Base-by-base conservation (phyloP, 106 monocot genomes). In the Triglochin maritima region DNA sequence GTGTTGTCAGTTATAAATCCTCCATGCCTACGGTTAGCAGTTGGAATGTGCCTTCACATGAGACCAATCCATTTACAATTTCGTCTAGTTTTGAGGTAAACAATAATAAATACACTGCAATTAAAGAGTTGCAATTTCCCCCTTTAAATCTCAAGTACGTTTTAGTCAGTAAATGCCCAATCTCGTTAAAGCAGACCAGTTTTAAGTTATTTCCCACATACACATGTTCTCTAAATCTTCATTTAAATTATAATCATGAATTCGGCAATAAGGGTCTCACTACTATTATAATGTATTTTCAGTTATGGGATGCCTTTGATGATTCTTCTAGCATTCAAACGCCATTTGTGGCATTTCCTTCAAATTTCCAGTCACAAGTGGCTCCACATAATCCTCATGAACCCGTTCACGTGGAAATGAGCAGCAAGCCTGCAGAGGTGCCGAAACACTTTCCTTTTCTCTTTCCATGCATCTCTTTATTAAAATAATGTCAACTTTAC, bases 91-190 rank as follows among this genome's bases (percentile, higher is more conserved):
- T 44, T 9, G 17, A 16, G 54, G 67, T 60, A 58, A 65, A 72
- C 15, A 69, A 69, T 13, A 54, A 42, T 59, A 50, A 63, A 49
- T 14, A 67, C 54, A 59, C 17, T 17, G 59, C n/a, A 59, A 52
- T 52, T 52, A 52, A 52, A 52, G 11, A 8, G 52, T 52, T 52
- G 11, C 52, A 6, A 52, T 7, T 11, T 52, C 52, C 52, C 52
- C 9, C 52, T 0, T 8, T 0, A 11, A 52, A 11, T 11, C 7
- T 8, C 11, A 8, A 8, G 11, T 52, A 52, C 52, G 2, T 7
- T 11, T 52, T 52, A 8, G 52, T 8, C 52, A 52, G 29, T 29
- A 29, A 29, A 29, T 29, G 29, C 29, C 29, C 1, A 1, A 29
- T 29, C 29, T 29, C 29, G 29, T 29, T 29, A 29, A 29, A 29